Conservation (phyloP, 345 rosid species). For the Gossypium longicalyx region DNA sequence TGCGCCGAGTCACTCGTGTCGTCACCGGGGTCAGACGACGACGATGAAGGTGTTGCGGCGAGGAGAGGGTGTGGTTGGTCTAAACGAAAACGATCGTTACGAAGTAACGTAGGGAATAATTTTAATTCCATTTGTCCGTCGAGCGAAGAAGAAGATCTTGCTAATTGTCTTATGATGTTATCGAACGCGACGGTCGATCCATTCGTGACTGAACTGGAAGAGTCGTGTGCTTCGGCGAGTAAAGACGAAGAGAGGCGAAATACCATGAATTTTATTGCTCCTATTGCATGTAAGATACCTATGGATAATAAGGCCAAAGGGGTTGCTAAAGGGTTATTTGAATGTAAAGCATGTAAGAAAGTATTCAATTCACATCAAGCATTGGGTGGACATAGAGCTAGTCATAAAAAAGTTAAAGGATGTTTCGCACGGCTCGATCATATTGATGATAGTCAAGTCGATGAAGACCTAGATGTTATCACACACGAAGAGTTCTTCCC, state of each 20-base stretch:
- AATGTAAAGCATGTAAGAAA: slow-evolving; percentile 96
- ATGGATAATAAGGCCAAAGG: slow-evolving; percentile 50
- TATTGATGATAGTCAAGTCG: slow-evolving; percentile 33
- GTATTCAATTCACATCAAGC: slow-evolving; percentile 99
- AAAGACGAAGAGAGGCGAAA: slow-evolving; percentile 52
- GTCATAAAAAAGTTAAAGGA: slow-evolving; percentile 98
- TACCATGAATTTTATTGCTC: slow-evolving; percentile 34
- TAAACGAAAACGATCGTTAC: slow-evolving; percentile 59
- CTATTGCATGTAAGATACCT: slow-evolving; percentile 24
- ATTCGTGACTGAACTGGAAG: slow-evolving; percentile 44
- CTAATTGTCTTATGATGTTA: slow-evolving; percentile 84
- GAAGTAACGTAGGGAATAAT: slow-evolving; percentile 41
- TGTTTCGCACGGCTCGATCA: slow-evolving; percentile 75
- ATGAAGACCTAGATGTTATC: slow-evolving; percentile 41
- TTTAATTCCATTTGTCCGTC: slow-evolving; percentile 37
- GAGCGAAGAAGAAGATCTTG: slow-evolving; percentile 93
- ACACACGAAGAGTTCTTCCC: slow-evolving; percentile 49
- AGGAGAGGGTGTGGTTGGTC: slow-evolving; percentile 47
- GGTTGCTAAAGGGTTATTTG: slow-evolving; percentile 56
- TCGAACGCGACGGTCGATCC: slow-evolving; percentile 66
- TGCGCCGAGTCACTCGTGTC: slow-evolving; percentile 42
- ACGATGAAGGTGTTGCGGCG: slow-evolving; percentile 20
- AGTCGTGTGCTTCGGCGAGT: slow-evolving; percentile 68
- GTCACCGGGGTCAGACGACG: slow-evolving; percentile 40
- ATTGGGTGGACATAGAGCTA: slow-evolving; percentile 95